Evolutionary conservation across 2,329 filamentous ascomycete genomes (phyloP).

Genomic region (Hawksworthiomyces lignivorus): DNA sequence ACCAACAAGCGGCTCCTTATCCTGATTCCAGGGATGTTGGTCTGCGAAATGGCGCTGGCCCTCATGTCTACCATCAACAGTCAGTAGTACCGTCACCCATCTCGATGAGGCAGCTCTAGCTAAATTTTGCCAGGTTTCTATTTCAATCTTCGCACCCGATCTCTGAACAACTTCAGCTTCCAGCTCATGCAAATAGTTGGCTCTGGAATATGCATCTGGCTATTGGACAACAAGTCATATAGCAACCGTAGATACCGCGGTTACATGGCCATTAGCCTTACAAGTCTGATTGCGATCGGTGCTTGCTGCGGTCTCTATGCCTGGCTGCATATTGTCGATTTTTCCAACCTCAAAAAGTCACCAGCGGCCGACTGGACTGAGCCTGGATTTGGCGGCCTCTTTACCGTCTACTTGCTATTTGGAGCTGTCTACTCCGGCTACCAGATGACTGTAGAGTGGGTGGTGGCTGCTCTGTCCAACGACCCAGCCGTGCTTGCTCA

Average conservation of each 20-base stretch:
- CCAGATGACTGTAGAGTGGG: slow-evolving; percentile 9
- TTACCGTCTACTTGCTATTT: slow-evolving; percentile 7
- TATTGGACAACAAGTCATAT: slow-evolving; percentile 5
- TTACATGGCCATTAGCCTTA: slow-evolving; percentile 1
- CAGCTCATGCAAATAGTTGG: slow-evolving; percentile 5
- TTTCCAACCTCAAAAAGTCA: neutral
- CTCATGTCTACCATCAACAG: slow-evolving; percentile 5
- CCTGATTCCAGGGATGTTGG: slow-evolving; percentile 5
- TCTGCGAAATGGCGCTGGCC: slow-evolving; percentile 7
- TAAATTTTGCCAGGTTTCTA: slow-evolving; percentile 1
- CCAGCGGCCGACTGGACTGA: slow-evolving; percentile 3
- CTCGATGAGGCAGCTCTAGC: no score
- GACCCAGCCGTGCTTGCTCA: slow-evolving; percentile 4
- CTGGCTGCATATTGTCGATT: slow-evolving; percentile 3
- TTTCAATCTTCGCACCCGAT: slow-evolving; percentile 9
- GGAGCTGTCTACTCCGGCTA: slow-evolving; percentile 3
- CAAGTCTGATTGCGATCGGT: neutral
- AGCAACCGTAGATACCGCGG: neutral
- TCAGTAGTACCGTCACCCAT: neutral
- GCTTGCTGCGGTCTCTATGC: slow-evolving; percentile 2
- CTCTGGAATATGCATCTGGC: neutral
- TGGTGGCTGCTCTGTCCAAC: slow-evolving; percentile 3
- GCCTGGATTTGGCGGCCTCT: neutral
- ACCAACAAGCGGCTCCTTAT: slow-evolving; percentile 2
- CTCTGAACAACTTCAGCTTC: slow-evolving; percentile 5